Evolutionary conservation across 2,329 filamentous ascomycete genomes (phyloP), one percentile per base, ranked within the genome.

Genomic region (Paecilomyces formosus): DNA sequence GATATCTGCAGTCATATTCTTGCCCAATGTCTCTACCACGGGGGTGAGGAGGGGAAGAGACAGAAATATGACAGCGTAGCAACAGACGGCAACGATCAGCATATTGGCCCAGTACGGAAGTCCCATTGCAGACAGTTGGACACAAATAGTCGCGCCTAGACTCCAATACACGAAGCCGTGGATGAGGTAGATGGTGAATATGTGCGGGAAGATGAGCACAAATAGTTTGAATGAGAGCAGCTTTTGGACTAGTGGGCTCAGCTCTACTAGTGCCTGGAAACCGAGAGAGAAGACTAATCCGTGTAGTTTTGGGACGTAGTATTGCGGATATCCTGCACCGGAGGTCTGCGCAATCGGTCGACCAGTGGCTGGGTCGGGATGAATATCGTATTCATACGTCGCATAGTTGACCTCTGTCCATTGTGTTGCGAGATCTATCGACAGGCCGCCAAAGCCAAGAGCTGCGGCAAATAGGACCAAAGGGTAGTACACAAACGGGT

Each of bases 111-210:
- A 69, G 55, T 70, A 70, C 1, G 65, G 67, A 13, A 65, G 53
- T 1, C 65, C 60, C 9, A 60, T 50, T 1, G 52, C 54, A 18
- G 55, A 60, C 7, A 70, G 45, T 8, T 58, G 57, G 12, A 70
- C 57, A 50, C 61, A 63, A 7, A 64, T 54, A 57, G 61, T 63
- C 15, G 69, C 58, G 15, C 69, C 69, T 6, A 71, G 45, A 11
- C 62, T 62, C 69, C 69, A 72, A 59, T 70, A 71, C 18, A 72
- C 63, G 45, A 72, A 64, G 39, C 78, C 78, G 62, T 80, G 78
- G 54, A 79, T 69, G 7, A 80, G 72, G 62, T 80, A 80, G 57
- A 80, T 77, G 39, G 76, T 80, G 65, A 79, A 79, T 62, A 79
- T 76, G 63, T 80, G 78, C 4, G 78, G 78, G 65, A 79, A 79